These are phyloP conservation scores for Ophiostoma sp. DNA, from an alignment of 2,329 filamentous ascomycete species.

Conservation along the genomic window DNA sequence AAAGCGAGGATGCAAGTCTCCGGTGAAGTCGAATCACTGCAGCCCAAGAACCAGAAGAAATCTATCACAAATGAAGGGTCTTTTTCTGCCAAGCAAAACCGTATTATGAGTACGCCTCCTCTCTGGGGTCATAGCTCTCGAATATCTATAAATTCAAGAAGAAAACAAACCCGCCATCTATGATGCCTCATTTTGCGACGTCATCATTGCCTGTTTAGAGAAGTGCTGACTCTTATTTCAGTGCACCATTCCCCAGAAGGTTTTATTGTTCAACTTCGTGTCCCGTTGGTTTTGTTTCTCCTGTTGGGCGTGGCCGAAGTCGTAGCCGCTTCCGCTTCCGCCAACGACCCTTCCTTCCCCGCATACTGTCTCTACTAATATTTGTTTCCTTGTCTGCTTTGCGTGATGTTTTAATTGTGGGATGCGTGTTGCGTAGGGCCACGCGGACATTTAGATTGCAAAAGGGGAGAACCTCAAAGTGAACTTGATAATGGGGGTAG, in stretches of 20 bases:
- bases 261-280: neutral
- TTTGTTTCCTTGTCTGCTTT: neutral
- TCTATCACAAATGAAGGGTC: neutral
- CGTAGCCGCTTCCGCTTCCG: conserved; percentile 3
- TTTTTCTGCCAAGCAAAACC: neutral
- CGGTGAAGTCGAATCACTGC: neutral
- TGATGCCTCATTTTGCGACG: neutral
- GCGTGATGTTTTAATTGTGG: neutral
- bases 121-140: neutral
- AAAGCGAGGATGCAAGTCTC: neutral
- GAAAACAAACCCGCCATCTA: neutral
- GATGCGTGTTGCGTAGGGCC: neutral
- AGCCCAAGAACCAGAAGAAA: neutral
- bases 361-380: neutral
- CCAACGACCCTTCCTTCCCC: neutral
- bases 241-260: neutral
- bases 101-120: neutral
- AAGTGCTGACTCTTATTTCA: neutral
- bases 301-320: neutral
- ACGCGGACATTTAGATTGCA: conserved; percentile 11
- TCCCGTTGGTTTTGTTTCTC: neutral
- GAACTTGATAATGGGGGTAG: neutral
- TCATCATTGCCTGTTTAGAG: neutral
- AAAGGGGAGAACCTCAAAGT: neutral
- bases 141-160: neutral